Evolutionary conservation across 2,329 filamentous ascomycete species (phyloP), one percentile per base, ranked within the genome.

Genomic region (Fusarium sp.): DNA sequence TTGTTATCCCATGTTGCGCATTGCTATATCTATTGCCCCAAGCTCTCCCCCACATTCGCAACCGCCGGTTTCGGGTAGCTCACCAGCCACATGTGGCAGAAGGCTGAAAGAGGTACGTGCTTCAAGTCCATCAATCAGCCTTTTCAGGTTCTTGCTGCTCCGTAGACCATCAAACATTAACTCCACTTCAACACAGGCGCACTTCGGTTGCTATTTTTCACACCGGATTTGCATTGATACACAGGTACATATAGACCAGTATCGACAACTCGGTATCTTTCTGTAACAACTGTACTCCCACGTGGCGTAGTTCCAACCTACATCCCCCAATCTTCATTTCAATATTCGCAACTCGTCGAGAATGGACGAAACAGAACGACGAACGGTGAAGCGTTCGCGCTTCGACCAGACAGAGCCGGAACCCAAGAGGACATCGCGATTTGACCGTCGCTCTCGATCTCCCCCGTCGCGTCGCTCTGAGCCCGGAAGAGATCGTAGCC

Each of bases 321-420:
- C 42, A 46, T 15, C 30, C 13, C 15, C 16, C 53, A 53, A 43
- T 7, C 44, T 54, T 32, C n/a, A 50, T 40, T 25, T 49, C 38
- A 44, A 72, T 43, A 38, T 56, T 61, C 53, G 42, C 30, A 65
- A 46, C 35, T 71, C 42, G 60, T 60, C 60, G 59, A 54, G 49
- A 59, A 73, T 97, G 94, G 90, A 93, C 75, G 94, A 96, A 78
- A 88, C 92, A 72, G 93, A 95, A 76, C 89, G 91, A 80, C 90
- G 91, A 71, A 87, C 86, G 69, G 86, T 87, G 69, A 97, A 97
- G 87, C 93, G 95, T 71, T 97, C 95, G 80, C 94, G 96, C 82
- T 98, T 98, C 83, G 96, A 98, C 81, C 94, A 97, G 83, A 96
- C 91, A 52, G 94, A 96, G 81, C 91, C 93, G 10, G 94, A 96